A percentile compares a stretch with the other conserved stretches of the same genome.
Conservation (phyloP, 441 rosid species). For the Euphorbia schlechtendalii region DNA sequence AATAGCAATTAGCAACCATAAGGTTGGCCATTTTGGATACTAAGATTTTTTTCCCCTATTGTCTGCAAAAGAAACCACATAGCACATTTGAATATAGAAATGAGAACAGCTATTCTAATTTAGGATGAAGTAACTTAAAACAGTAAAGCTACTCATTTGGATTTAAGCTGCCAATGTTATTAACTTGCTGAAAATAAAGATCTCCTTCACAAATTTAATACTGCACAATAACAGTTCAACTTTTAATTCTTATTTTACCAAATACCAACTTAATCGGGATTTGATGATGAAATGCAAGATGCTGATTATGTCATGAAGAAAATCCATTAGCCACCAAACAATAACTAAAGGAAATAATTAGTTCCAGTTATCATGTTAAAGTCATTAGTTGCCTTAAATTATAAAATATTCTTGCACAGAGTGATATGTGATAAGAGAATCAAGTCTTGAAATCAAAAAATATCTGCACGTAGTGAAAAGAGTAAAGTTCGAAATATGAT, state of each 20-base stretch:
- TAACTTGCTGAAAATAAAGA: slow-evolving; percentile 2
- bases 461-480: not conserved
- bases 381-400: not conserved
- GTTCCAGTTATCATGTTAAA: no score
- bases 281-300: not conserved
- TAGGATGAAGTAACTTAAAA: no score
- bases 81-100: no score
- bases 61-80: no score
- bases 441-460: not conserved
- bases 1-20: no score
- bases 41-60: no score
- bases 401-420: not conserved
- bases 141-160: not conserved
- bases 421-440: not conserved
- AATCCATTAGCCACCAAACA: not conserved
- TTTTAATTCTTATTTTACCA: no score
- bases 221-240: no score
- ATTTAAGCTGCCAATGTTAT: not conserved
- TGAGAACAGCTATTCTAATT: no score
- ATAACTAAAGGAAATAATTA: not conserved
- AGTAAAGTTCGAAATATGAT: not conserved
- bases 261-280: no score
- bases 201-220: not conserved
- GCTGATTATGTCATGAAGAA: not conserved
- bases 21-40: no score